Percentiles rank a stretch among this genome's conserved stretches.
phyloP scores from a whole-genome alignment of 176 grass and related monocot genomes.

The Dactylis glomerata region DNA sequence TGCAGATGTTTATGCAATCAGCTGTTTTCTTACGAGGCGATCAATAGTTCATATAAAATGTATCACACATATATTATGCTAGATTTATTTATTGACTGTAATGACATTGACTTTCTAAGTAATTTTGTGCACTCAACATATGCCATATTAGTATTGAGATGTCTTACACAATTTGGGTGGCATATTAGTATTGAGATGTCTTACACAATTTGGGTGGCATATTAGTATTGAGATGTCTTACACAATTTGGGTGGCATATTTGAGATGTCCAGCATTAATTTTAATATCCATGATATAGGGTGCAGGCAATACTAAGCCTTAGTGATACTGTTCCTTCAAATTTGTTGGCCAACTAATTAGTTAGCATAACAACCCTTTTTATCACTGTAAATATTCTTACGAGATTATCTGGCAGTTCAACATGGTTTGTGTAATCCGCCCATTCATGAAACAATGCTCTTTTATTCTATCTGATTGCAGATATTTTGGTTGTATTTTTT shows the following conservation, averaged over 20 bases:
- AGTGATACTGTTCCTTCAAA: neutral
- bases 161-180: no score
- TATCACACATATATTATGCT: neutral
- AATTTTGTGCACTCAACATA: neutral
- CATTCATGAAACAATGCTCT: neutral
- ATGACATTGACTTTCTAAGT: neutral
- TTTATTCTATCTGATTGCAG: neutral
- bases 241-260: neutral
- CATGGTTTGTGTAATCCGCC: neutral
- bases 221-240: no score
- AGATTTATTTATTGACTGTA: neutral
- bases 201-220: no score
- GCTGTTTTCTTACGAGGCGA: no score
- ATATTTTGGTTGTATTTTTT: neutral
- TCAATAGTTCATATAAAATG: neutral
- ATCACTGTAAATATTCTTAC: neutral
- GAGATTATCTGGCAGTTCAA: neutral
- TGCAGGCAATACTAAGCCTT: neutral
- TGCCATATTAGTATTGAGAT: neutral
- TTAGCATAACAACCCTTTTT: neutral
- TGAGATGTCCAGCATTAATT: neutral
- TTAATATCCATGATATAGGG: neutral
- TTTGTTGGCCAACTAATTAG: neutral
- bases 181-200: no score
- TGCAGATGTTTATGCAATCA: neutral